These are phyloP conservation scores for Fusarium chaquense DNA, from an alignment of 2,329 filamentous ascomycete genomes.

Conservation along the genomic window DNA sequence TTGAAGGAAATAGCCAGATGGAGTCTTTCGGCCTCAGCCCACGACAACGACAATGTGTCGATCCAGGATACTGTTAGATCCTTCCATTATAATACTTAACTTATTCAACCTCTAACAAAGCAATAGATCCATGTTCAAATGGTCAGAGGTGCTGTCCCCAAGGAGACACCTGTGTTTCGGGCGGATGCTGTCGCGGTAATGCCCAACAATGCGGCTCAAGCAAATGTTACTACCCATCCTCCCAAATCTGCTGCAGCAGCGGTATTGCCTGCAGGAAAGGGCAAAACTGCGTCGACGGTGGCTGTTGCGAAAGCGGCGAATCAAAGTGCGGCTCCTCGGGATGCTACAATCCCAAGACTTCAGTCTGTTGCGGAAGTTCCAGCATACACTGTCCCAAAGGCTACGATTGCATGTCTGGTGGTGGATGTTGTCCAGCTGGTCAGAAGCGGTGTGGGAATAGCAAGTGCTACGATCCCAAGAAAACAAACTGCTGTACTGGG, in stretches of 20 bases:
- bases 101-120: accelerated
- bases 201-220: neutral
- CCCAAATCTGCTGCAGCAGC: neutral
- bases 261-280: neutral
- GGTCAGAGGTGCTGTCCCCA: slow-evolving; percentile 4
- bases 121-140: slow-evolving; percentile 3
- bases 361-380: neutral
- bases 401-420: slow-evolving; percentile 8
- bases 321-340: neutral
- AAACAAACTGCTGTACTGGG: neutral
- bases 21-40: neutral
- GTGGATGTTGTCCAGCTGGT: slow-evolving; percentile 6
- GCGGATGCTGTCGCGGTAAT: slow-evolving; percentile 3
- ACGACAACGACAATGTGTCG: neutral
- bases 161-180: slow-evolving; percentile 9
- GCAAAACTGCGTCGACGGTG: neutral
- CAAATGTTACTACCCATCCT: neutral
- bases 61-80: slow-evolving; percentile 4
- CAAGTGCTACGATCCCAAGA: slow-evolving; percentile 19
- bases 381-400: slow-evolving; percentile 1
- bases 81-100: accelerated
- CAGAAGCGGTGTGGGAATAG: slow-evolving; percentile 18
- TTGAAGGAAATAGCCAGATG: neutral
- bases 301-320: slow-evolving; percentile 1
- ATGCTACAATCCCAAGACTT: neutral